Conservation (phyloP, 345 rosid species). For the Hirschfeldia incana region DNA sequence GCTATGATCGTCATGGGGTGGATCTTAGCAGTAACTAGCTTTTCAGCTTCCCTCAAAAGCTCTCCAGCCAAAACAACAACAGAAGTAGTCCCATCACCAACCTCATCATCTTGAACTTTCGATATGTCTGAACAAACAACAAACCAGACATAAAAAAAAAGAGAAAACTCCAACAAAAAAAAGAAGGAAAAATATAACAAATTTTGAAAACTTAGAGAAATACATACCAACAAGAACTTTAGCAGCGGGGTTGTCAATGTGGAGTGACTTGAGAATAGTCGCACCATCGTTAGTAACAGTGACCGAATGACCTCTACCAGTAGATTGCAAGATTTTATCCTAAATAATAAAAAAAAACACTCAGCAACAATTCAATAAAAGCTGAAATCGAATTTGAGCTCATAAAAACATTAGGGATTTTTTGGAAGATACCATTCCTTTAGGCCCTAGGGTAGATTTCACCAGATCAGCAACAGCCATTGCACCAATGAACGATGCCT, state of each 20-base stretch:
- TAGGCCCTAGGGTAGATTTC: constrained; percentile 94
- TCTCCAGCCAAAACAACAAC: constrained; percentile 98
- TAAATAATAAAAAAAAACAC: constrained; percentile 5
- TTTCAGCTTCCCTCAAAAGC: constrained; percentile 93
- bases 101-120: constrained; percentile 99
- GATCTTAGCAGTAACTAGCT: constrained; percentile 84
- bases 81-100: constrained; percentile 99
- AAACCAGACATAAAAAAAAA: background rate
- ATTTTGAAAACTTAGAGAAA: background rate
- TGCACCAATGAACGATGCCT: constrained; percentile 97
- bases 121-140: constrained; percentile 63
- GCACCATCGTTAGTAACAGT: constrained; percentile 98
- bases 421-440: constrained; percentile 75
- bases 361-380: constrained; percentile 20
- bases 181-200: background rate
- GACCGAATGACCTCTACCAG: constrained; percentile 78
- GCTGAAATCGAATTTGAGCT: background rate
- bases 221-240: constrained; percentile 93
- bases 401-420: background rate
- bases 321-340: constrained; percentile 98
- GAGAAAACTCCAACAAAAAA: background rate
- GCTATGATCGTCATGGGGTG: constrained; percentile 97
- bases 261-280: constrained; percentile 92
- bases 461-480: constrained; percentile 92
- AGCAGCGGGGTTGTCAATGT: constrained; percentile 94